Evolutionary conservation across 2,329 filamentous ascomycete species (phyloP), one percentile per base, ranked within the genome.

Genomic region (Ascocoryne sarcoides): DNA sequence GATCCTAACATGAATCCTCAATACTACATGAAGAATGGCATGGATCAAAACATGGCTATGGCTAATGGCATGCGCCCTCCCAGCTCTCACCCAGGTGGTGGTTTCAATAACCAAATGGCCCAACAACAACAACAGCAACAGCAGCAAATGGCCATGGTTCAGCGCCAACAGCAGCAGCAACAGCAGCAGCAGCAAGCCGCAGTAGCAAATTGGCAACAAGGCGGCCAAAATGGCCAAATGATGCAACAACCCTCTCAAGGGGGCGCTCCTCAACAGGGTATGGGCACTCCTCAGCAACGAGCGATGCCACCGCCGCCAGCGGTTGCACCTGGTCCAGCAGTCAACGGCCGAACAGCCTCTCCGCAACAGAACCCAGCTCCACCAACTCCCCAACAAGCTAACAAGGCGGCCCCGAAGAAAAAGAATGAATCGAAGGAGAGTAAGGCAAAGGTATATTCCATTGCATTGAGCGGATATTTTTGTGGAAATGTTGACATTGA

Each of bases 351-450:
- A 46, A 70, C 66, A 31, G 79, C 77, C 14, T 79, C 77, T 17
- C 77, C 80, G 52, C 72, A 75, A 50, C 72, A 71, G 46, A 76
- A 76, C 5, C 72, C 39, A 23, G 32, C 76, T 5, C 84, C 85
- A 1, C 84, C 84, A 1, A 92, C 85, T 3, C 85, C 85, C 1
- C 79, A 76, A 37, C 82, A 86, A 57, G 61, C 68, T 2, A 81
- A 79, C 57, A 90, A 90, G 67, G 63, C 81, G 3, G 79, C 76
- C 23, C 82, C 83, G 0, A 89, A 86, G 62, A 88, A 86, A 62
- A 90, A 90, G 73, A 84, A 86, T 67, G 76, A 83, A 1, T 84
- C 84, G 58, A 90, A 90, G 73, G 86, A 88, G 67, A 73, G 74
- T 4, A 83, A 81, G 62, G 45, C 52, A 51, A 85, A 86, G 78